These are phyloP conservation scores for Agaricus bisporus DNA, from an alignment of 768 basidiomycete genomes.

Conservation along the genomic window DNA sequence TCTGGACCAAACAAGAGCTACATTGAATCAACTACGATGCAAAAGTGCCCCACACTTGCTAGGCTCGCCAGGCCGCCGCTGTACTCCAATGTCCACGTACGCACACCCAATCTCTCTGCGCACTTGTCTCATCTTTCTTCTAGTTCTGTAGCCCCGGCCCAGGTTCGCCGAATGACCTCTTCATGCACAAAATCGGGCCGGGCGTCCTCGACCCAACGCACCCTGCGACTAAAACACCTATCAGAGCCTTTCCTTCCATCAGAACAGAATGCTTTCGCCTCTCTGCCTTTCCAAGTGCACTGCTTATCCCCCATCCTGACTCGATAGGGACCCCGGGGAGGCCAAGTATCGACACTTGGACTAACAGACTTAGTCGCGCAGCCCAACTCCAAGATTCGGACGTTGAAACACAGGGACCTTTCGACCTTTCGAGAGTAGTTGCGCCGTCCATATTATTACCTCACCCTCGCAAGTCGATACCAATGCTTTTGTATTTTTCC, in stretches of 20 bases:
- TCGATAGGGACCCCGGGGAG: neutral
- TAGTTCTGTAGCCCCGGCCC: neutral
- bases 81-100: constrained; percentile 3
- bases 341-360: constrained; percentile 4
- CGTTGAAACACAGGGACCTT: neutral
- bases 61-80: neutral
- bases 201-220: constrained; percentile 3
- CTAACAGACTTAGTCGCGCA: neutral
- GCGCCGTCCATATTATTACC: neutral
- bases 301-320: constrained; percentile 4
- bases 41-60: neutral
- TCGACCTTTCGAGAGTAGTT: neutral
- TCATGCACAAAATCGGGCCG: neutral
- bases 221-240: neutral
- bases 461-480: neutral
- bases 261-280: neutral
- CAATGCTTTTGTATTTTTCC: constrained; percentile 5
- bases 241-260: neutral
- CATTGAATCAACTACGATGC: too few species aligned
- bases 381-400: neutral
- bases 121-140: neutral
- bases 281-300: constrained; percentile 2
- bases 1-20: neutral
- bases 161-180: constrained; percentile 1
- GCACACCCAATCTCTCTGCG: neutral